Evolutionary conservation across 352 stramenopile species (phyloP).

Genomic region (Phytophthora fragariaefolia): DNA sequence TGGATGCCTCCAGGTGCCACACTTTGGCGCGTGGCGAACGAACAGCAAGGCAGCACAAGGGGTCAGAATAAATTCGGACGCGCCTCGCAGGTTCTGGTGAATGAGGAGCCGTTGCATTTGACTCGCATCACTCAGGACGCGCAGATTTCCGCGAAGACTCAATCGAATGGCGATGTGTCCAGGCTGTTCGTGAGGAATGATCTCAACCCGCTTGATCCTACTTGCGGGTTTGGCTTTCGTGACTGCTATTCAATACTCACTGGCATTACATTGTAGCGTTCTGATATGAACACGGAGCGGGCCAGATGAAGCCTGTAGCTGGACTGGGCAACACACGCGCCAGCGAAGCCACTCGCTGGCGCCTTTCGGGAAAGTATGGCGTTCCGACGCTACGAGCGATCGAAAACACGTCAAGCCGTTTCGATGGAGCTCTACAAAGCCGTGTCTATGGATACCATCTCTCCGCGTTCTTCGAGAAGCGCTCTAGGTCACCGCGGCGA

Average conservation of each 20-base stretch:
- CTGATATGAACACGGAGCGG: slow-evolving; percentile 29
- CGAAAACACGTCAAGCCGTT: slow-evolving; percentile 3
- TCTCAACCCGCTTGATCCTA: not conserved
- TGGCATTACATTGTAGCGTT: slow-evolving; percentile 5
- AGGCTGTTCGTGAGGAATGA: slow-evolving; percentile 23
- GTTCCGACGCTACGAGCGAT: not conserved
- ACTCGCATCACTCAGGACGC: slow-evolving; percentile 22
- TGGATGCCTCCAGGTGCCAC: not conserved
- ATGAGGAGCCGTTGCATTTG: slow-evolving; percentile 19
- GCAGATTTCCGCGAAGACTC: slow-evolving; percentile 26
- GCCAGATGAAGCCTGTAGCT: slow-evolving; percentile 27
- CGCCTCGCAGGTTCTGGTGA: slow-evolving; percentile 22
- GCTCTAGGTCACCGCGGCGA: no score
- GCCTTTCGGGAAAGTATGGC: slow-evolving; percentile 7
- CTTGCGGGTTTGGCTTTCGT: slow-evolving; percentile 1
- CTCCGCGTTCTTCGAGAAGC: no score
- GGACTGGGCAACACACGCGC: slow-evolving; percentile 10
- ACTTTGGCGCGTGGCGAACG: not conserved
- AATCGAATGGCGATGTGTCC: slow-evolving; percentile 7
- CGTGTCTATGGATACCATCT: no score
- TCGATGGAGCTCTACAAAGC: slow-evolving; percentile 1
- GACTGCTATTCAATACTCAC: slow-evolving; percentile 3
- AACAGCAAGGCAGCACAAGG: slow-evolving; percentile 10
- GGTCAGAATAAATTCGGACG: slow-evolving; percentile 32
- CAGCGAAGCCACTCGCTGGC: not conserved